Base-by-base conservation (phyloP, 2,329 filamentous ascomycete genomes). In the Ophiognomonia clavigignenti-juglandacearum region DNA sequence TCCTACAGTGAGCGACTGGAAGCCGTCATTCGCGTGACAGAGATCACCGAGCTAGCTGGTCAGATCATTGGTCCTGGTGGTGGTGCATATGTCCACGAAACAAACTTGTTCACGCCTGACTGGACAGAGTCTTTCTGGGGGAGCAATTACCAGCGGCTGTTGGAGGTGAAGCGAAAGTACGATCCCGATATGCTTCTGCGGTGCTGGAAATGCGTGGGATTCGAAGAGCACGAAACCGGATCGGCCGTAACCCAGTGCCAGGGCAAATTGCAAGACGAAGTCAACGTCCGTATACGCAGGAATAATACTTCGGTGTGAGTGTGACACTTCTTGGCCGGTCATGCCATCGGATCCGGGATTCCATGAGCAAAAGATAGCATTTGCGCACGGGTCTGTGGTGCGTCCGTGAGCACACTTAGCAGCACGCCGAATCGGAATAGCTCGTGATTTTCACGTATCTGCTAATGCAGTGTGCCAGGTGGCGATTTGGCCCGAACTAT, bases 131-230 rank as follows among this genome's bases (percentile, higher is more conserved):
- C 39, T 9, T 43, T 26, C 16, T 43, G 39, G 39, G 45, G 45
- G 3, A 2, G 7, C 3, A 39, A 43, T 14, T 39, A 29, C 13
- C 27, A 38, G 34, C 26, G 39, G 4, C 39, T 39, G 11, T 14
- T 43, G 16, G 34, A 32, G 3, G 32, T 48, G 8, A 43, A 48
- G 27, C 16, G 22, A 2, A 43, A 34, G 10, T 43, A 43, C 10
- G 45, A 39, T 16, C 40, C 35, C 6, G 26, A 39, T 4, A n/a
- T n/a, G 16, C 16, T 48, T 14, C 9, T 48, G 4, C 18, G 29
- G 6, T 43, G 39, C 10, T 43, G 39, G 45, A 38, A 48, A 9
- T 47, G 45, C 14, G 27, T 48, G 3, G 20, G 45, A 1, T 48
- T 37, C n/a, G 23, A 43, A 16, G 45, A 43, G 3, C 11, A 16